Evolutionary conservation across 139 green algal genomes (phyloP).

Genomic region (Coelastrella sp.): DNA sequence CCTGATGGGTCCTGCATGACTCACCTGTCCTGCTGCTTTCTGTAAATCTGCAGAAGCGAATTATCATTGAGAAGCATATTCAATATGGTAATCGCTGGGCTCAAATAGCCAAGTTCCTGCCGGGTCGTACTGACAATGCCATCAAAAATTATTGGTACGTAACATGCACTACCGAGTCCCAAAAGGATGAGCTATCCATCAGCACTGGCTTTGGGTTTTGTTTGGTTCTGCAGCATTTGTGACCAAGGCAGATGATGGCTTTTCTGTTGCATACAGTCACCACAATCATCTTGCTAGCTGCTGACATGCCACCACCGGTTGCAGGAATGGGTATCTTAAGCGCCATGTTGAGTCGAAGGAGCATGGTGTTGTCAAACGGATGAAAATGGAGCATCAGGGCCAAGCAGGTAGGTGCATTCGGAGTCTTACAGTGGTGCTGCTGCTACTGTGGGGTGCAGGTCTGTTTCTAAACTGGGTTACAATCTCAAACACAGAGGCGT

Average conservation of each 20-base stretch:
- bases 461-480: no score
- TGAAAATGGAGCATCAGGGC: conserved; percentile 48
- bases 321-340: conserved; percentile 48
- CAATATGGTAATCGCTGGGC: conserved; percentile 62
- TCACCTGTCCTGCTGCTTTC: no score
- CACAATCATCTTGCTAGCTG: no score
- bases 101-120: conserved; percentile 58
- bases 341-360: conserved; percentile 29
- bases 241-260: no score
- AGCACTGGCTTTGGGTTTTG: no score
- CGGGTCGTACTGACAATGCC: conserved; percentile 66
- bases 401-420: no score
- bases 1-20: no score
- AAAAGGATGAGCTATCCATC: no score
- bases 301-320: neutral
- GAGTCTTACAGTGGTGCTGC: neutral
- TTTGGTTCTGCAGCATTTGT: no score
- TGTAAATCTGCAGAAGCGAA: conserved; percentile 46
- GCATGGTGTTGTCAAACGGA: conserved; percentile 15
- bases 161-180: no score
- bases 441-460: neutral
- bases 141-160: conserved; percentile 93
- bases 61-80: conserved; percentile 51
- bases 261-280: conserved; percentile 1
- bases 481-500: no score